Conservation (phyloP, 2,329 filamentous ascomycete species). For the Chaetomium strumarium region DNA sequence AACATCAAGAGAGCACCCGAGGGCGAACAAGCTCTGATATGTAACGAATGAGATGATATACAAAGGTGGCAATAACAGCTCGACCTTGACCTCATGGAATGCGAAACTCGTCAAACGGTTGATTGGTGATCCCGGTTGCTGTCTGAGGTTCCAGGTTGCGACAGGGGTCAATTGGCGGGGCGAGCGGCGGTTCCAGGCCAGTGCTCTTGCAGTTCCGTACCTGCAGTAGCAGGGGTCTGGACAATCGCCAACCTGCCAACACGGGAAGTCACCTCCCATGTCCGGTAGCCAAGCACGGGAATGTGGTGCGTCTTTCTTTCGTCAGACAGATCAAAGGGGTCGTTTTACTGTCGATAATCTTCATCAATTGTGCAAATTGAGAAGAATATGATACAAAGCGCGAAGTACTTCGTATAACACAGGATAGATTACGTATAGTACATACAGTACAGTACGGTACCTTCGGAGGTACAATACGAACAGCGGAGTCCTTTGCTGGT, state of each 20-base stretch:
- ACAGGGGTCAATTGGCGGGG: not conserved
- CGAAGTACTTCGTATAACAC: too few relatives aligned
- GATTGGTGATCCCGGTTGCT: slow-evolving; percentile 20
- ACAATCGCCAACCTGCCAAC: slow-evolving; percentile 11
- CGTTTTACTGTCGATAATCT: too few relatives aligned
- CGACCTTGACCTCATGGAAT: slow-evolving; percentile 10
- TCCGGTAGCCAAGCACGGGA: slow-evolving; percentile 12
- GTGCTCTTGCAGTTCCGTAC: slow-evolving; percentile 15
- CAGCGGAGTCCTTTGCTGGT: too few relatives aligned
- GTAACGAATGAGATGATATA: slow-evolving; percentile 8
- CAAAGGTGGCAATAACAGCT: slow-evolving; percentile 13
- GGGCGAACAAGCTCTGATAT: slow-evolving; percentile 12
- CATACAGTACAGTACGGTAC: too few relatives aligned
- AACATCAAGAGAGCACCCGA: not conserved
- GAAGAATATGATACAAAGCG: too few relatives aligned
- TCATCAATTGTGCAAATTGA: too few relatives aligned
- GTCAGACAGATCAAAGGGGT: too few relatives aligned
- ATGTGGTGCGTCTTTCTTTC: not conserved
- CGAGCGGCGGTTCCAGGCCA: slow-evolving; percentile 15
- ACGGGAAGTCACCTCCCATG: not conserved
- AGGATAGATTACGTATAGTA: too few relatives aligned
- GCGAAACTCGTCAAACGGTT: slow-evolving; percentile 25
- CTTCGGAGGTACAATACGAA: too few relatives aligned
- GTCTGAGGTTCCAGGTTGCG: slow-evolving; percentile 13
- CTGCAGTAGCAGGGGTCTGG: slow-evolving; percentile 15